phyloP scores from a whole-genome alignment of 495 filamentous ascomycete genomes.

The Penicillium cosmopolitanum region DNA sequence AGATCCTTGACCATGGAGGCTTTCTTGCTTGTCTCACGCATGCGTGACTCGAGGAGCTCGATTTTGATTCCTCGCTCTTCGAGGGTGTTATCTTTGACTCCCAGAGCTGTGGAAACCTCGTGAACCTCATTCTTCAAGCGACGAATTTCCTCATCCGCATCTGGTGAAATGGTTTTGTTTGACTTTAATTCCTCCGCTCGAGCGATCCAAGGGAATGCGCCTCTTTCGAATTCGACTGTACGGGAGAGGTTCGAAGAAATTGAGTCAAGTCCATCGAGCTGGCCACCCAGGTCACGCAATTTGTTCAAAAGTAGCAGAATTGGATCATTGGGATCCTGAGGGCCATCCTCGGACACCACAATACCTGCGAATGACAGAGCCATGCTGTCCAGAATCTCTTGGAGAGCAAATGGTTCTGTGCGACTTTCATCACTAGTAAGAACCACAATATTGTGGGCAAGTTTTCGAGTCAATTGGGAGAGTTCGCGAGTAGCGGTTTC shows the following conservation, averaged over 20 bases:
- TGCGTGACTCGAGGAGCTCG: slow-evolving; percentile 56
- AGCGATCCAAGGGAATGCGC: slow-evolving; percentile 79
- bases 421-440: slow-evolving; percentile 75
- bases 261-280: slow-evolving; percentile 72
- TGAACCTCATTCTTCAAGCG: slow-evolving; percentile 75
- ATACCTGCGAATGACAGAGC: slow-evolving; percentile 54
- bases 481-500: slow-evolving; percentile 67
- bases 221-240: slow-evolving; percentile 83
- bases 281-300: slow-evolving; percentile 64
- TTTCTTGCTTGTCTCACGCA: slow-evolving; percentile 57
- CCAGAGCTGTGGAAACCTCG: slow-evolving; percentile 61
- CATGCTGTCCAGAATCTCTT: slow-evolving; percentile 66
- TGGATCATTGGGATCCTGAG: slow-evolving; percentile 56
- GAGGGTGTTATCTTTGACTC: slow-evolving; percentile 90
- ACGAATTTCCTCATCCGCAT: slow-evolving; percentile 78
- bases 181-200: slow-evolving; percentile 76
- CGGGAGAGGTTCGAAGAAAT: slow-evolving; percentile 75
- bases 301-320: slow-evolving; percentile 70
- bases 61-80: slow-evolving; percentile 80
- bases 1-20: slow-evolving; percentile 53
- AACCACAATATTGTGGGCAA: slow-evolving; percentile 66
- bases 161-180: slow-evolving; percentile 74
- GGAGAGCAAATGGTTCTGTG: slow-evolving; percentile 65
- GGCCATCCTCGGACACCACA: slow-evolving; percentile 31
- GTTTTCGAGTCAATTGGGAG: slow-evolving; percentile 65